Evolutionary conservation across 352 stramenopile genomes (phyloP).

Genomic region (Globisporangium alternatum): DNA sequence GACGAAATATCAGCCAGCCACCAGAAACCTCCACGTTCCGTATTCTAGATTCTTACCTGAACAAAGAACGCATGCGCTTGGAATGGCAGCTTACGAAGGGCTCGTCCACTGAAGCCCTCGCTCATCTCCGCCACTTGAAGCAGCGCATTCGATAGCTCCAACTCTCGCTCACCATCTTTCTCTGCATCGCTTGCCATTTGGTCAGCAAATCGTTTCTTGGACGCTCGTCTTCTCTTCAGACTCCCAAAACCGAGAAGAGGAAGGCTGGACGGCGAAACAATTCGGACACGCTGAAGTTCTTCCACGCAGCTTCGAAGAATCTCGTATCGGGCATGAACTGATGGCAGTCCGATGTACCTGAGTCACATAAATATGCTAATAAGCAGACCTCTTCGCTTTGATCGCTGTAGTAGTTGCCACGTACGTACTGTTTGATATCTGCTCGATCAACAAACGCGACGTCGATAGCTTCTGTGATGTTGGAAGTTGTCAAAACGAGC

Average conservation of each 20-base stretch:
- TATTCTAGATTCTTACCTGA: slow-evolving; percentile 29
- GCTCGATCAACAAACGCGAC: slow-evolving; percentile 91
- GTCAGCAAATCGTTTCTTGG: slow-evolving; percentile 41
- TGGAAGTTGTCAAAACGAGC: slow-evolving; percentile 92
- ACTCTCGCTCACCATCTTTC: slow-evolving; percentile 9
- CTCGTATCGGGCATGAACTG: slow-evolving; percentile 61
- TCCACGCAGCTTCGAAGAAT: slow-evolving; percentile 83
- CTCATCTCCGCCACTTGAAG: slow-evolving; percentile 41
- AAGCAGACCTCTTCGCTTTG: background rate
- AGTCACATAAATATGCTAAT: slow-evolving; percentile 5
- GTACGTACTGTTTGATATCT: slow-evolving; percentile 91
- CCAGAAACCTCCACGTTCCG: background rate
- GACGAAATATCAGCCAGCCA: background rate
- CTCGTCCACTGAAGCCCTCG: slow-evolving; percentile 70
- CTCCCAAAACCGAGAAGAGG: slow-evolving; percentile 28
- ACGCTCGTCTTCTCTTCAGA: slow-evolving; percentile 21
- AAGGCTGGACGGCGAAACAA: slow-evolving; percentile 34
- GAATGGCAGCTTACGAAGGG: slow-evolving; percentile 84
- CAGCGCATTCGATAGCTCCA: slow-evolving; percentile 33
- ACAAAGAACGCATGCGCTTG: slow-evolving; percentile 74
- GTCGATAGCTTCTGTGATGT: slow-evolving; percentile 91
- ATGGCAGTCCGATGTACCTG: slow-evolving; percentile 69
- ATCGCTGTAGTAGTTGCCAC: slow-evolving; percentile 19
- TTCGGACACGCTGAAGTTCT: slow-evolving; percentile 73
- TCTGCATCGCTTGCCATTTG: slow-evolving; percentile 24